Evolutionary conservation across 306 rosid genomes (phyloP).

Genomic region (Dalbergia cultrata): DNA sequence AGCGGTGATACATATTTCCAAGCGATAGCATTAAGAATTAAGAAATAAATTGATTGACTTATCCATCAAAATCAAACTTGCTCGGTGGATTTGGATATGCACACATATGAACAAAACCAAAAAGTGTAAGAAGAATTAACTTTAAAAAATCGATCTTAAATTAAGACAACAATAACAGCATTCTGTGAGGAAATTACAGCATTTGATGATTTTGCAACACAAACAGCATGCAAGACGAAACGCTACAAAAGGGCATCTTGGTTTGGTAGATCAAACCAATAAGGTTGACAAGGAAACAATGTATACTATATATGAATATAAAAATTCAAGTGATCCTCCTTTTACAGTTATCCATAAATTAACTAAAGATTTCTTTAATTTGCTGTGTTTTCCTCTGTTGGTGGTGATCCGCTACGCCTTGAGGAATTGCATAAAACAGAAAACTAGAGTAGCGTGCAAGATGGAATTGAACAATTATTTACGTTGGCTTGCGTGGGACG

Average conservation of each 20-base stretch:
- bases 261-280: conserved; percentile 71
- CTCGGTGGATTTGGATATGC: background rate
- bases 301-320: background rate
- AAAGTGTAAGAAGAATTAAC: background rate
- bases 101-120: background rate
- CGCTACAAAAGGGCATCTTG: conserved; percentile 57
- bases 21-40: background rate
- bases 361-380: background rate
- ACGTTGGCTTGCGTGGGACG: conserved; percentile 51
- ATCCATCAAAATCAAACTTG: background rate
- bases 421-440: background rate
- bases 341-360: background rate
- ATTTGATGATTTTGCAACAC: conserved; percentile 43
- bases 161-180: conserved; percentile 25
- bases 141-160: background rate
- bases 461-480: conserved; percentile 6
- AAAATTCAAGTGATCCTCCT: background rate
- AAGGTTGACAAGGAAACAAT: conserved; percentile 27
- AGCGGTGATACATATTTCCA: background rate
- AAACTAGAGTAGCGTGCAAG: background rate
- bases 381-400: background rate
- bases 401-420: background rate
- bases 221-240: conserved; percentile 31
- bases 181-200: conserved; percentile 30
- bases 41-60: background rate